Base-by-base conservation (phyloP, 805 yeast species). In the Yamadazyma takamatsuzukensis region DNA sequence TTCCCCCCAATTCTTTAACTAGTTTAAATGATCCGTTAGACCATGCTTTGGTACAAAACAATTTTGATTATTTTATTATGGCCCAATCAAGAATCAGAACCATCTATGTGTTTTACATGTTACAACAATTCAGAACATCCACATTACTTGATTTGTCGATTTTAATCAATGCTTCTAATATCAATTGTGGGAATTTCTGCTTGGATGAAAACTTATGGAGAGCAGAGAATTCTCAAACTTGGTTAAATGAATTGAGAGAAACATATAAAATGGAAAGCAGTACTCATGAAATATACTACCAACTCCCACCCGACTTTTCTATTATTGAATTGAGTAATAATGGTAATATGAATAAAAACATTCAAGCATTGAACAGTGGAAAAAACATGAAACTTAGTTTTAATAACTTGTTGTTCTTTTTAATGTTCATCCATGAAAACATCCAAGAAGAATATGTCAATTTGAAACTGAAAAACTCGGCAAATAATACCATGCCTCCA, bases 151-250 rank as follows among this genome's bases (percentile, higher is more conserved):
- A 74, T 2, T 48, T 63, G 7, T 53, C 60, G 2, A 54, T 69
- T 13, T 64, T 66, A 12, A 48, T 74, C 36, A 51, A 50, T 18
- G 56, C 61, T 4, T 49, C 46, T 31, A 78, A 72, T 37, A 59
- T 83, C 34, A 67, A 68, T 34, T 76, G 82, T 51, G 93, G 93
- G 25, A 69, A 76, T 8, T 82, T 79, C 22, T 79, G 87, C 51
- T 59, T 59, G 15, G 55, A 70, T 43, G 86, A 80, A 49, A 64
- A 60, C 9, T 56, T 83, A 34, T 83, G 88, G 82, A 62, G 65
- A 27, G 69, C 80, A 35, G 67, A 61, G 15, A 59, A 67, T 32
- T 52, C 72, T 4, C 34, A 44, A 2, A 74, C 72, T 34, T 83
- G 90, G 90, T 50, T 62, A 25, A 27, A 21, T 3, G 40, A 35